phyloP scores from a whole-genome alignment of 441 rosid species.

The Adansonia grandidieri region DNA sequence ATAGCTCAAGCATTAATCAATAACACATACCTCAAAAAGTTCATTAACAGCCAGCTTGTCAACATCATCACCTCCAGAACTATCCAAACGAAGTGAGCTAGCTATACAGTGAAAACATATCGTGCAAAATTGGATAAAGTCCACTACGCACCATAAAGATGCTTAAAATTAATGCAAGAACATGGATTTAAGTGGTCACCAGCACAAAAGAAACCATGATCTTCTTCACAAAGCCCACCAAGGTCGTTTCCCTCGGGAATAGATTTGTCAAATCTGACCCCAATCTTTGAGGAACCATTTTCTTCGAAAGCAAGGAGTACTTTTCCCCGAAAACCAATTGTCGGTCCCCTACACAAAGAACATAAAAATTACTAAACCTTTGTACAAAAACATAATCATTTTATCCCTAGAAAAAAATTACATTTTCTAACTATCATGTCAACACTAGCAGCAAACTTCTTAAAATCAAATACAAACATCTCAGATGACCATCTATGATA shows the following conservation, averaged over 20 bases:
- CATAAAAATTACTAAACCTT: conserved; percentile 2
- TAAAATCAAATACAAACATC: not conserved
- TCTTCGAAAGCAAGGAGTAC: conserved; percentile 95
- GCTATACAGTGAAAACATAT: conserved; percentile 10
- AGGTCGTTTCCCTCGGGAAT: conserved; percentile 93
- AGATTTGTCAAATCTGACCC: conserved; percentile 91
- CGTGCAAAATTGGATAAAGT: conserved; percentile 7
- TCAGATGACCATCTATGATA: not conserved
- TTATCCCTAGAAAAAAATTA: not conserved
- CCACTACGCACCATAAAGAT: conserved; percentile 4
- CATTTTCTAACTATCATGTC: not conserved
- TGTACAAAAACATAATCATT: not conserved
- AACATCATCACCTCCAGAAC: conserved; percentile 77
- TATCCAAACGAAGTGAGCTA: conserved; percentile 66
- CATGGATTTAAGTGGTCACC: conserved; percentile 47
- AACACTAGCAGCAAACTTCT: conserved; percentile 18
- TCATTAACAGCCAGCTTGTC: conserved; percentile 86
- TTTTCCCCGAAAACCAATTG: conserved; percentile 82
- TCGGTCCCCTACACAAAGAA: conserved; percentile 69
- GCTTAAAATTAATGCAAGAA: conserved; percentile 7
- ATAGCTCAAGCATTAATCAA: conserved; percentile 7
- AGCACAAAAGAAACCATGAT: conserved; percentile 89
- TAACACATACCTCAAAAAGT: conserved; percentile 78
- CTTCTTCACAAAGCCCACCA: conserved; percentile 94
- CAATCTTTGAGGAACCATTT: conserved; percentile 84